Base-by-base conservation (phyloP, 164 flowering plant genomes). In the Chimonanthus praecox region DNA sequence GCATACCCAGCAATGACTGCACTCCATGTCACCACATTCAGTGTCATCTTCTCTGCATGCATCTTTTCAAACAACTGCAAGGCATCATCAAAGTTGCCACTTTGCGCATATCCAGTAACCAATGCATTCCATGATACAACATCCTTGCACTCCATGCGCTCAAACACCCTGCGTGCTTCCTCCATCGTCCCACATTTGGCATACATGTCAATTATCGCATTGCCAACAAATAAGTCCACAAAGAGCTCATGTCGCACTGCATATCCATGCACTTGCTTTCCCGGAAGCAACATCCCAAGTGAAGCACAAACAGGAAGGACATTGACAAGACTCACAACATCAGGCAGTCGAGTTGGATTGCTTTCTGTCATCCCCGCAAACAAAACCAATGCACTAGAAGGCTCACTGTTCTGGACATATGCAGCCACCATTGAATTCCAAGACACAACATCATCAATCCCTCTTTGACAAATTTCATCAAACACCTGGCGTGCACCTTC, bases 61-160 rank as follows among this genome's bases (percentile, higher is more conserved):
- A 90, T 90, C 72, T 76, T 81, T 78, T 83, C 82, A 77, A 90
- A 84, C 73, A 92, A 70, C 58, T 77, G 50, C 64, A 90, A 70
- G 18, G 87, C 92, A 61, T 85, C 88, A 3, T 79, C 87, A 77
- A 85, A 86, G 48, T 82, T 79, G 6, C 97, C 90, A 74, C 80
- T 75, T 76, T 89, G 92, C 3, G 94, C 87, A 77, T 84, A 92
- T 64, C 92, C 97, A 43, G 93, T 89, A 18, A 92, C 93, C 87
- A 92, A 80, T 0, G 87, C 86, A 80, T 89, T 89, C 98, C 98
- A 93, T 0, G 98, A 87, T 10, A 93, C 92, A 50, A 93, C 87
- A 72, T 90, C 94, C 82, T 81, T 91, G 48, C 76, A 75, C 68
- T 74, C 76, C 89, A 89, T 88, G n/a, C 71, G 8, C 13, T 82